Conservation (phyloP, 306 rosid genomes). For the Mimosa pudica region DNA sequence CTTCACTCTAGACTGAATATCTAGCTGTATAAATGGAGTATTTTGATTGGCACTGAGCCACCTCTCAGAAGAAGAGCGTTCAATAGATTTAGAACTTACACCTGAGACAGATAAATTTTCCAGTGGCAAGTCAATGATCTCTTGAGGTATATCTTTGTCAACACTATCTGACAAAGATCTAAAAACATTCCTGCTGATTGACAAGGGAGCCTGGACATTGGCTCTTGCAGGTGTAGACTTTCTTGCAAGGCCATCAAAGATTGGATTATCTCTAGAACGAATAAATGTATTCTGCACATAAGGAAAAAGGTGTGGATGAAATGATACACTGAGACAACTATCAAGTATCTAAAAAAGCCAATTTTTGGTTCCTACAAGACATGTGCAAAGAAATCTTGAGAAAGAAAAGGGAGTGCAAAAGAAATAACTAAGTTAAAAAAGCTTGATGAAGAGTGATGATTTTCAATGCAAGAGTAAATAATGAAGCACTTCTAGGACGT, state of each 20-base stretch:
- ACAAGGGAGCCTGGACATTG: conserved; percentile 32
- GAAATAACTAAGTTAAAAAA: conserved; percentile 1
- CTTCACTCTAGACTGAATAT: conserved; percentile 37
- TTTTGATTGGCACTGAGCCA: conserved; percentile 40
- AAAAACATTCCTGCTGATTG: conserved; percentile 26
- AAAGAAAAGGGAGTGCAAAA: neutral
- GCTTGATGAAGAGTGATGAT: conserved; percentile 10
- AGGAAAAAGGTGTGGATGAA: neutral
- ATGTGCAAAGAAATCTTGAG: neutral
- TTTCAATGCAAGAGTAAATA: neutral
- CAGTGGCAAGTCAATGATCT: conserved; percentile 27
- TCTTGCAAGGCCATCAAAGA: conserved; percentile 47
- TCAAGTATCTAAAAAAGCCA: neutral
- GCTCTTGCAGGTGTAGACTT: conserved; percentile 35
- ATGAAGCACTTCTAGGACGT: neutral
- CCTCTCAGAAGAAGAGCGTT: conserved; percentile 44
- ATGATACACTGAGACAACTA: neutral
- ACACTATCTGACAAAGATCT: conserved; percentile 43
- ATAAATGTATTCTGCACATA: conserved; percentile 46
- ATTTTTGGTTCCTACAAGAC: neutral
- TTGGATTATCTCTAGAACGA: conserved; percentile 52
- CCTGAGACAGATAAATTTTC: conserved; percentile 42
- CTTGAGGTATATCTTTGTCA: conserved; percentile 33
- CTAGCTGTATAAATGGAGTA: conserved; percentile 43
- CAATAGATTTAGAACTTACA: conserved; percentile 39